Base-by-base conservation (phyloP, 116 monocot genomes). In the Posidonia oceanica region DNA sequence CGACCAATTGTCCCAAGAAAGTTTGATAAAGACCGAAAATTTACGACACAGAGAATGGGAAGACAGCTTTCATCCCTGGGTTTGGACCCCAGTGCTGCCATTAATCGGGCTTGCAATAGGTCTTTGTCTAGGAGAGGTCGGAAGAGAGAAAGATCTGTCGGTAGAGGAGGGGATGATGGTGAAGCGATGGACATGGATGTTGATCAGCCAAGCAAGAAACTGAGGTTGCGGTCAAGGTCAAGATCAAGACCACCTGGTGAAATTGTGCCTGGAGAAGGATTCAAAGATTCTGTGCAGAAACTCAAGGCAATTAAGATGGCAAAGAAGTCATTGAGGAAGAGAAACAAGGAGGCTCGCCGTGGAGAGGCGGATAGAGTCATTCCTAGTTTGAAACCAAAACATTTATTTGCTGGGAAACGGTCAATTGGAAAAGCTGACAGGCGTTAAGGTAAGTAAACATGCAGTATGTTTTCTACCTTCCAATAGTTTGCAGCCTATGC, bases 301-400 rank as follows among this genome's bases (percentile, higher is more conserved):
- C 5, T 71, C 20, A 77, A 80, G 70, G 88, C 88, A 20, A 37
- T 80, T 42, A 84, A 84, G 80, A 75, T 88, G 36, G 78, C 75
- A 3, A 82, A 69, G 80, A 84, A 88, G 42, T 67, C 88, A 52
- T 58, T 71, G 36, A 84, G 73, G 75, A 29, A 63, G 38, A 80
- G 88, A 66, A 88, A 85, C 51, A 83, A 83, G 80, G 78, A 76
- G 36, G 85, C 83, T 72, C 78, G 80, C 29, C 71, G 78, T 51
- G 85, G 85, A 79, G 88, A 85, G 70, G 83, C 83, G 4, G 85
- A 85, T 58, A 79, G 85, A 70, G 85, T 83, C 16, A 83, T 89
- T 67, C 85, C 85, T 36, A 83, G 73, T 76, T 69, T 89, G 75
- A 89, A 83, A 59, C 88, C 85, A 4, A 88, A 88, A 77, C 88